A percentile compares a stretch with the other conserved stretches of the same genome.
These are phyloP conservation scores for Xanthoconium separans DNA, from an alignment of 1,284 basidiomycete genomes.

Conservation along the genomic window DNA sequence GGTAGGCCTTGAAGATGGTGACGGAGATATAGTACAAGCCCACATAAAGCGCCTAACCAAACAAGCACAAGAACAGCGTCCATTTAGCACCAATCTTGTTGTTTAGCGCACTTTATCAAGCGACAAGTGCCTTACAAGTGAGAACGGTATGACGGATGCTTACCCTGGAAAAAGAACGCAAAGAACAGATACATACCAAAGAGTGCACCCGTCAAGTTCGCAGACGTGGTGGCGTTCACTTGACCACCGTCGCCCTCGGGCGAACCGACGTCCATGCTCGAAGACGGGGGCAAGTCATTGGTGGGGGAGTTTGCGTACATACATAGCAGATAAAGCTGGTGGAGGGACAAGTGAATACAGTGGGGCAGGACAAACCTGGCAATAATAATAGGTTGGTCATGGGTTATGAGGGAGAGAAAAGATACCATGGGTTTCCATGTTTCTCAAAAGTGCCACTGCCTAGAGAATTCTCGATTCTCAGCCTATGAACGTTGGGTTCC, in stretches of 20 bases:
- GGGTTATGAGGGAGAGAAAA: background rate
- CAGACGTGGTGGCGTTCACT: too few species aligned
- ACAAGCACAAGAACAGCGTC: conserved; percentile 52
- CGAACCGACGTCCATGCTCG: background rate
- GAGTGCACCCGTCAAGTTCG: too few species aligned
- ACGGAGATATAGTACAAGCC: conserved; percentile 36
- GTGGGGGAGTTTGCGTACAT: background rate
- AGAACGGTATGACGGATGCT: background rate
- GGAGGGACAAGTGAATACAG: background rate
- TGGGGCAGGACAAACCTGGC: background rate
- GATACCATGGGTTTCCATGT: too few species aligned
- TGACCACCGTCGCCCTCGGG: too few species aligned
- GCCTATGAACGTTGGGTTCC: too few species aligned
- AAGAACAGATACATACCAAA: conserved; percentile 43
- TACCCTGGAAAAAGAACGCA: conserved; percentile 47
- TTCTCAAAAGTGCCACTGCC: too few species aligned
- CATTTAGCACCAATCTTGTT: conserved; percentile 52
- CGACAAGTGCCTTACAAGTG: background rate
- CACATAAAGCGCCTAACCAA: conserved; percentile 53
- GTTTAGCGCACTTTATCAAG: conserved; percentile 42
- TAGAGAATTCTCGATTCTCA: too few species aligned
- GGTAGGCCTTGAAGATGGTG: conserved; percentile 19
- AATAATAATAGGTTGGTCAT: background rate
- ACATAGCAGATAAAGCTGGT: background rate
- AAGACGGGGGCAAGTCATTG: background rate